Conservation (phyloP, 2,329 filamentous ascomycete genomes). For the Pseudogymnoascus sp. region DNA sequence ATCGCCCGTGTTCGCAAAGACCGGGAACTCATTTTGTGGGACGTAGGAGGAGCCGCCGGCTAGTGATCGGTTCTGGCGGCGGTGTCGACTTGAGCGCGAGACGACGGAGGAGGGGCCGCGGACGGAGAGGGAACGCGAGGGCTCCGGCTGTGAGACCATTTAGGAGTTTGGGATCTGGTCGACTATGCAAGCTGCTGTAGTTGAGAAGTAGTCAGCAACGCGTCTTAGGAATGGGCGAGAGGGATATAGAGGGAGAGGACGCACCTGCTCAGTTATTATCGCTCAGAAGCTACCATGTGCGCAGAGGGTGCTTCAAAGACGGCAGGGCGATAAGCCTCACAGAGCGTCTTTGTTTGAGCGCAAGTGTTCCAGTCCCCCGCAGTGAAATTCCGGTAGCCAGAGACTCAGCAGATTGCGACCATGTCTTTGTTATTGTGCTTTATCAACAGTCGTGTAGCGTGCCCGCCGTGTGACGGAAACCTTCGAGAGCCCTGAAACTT, state of each 20-base stretch:
- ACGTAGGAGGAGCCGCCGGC: slow-evolving; percentile 60
- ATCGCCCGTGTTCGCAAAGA: slow-evolving; percentile 84
- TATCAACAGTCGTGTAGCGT: slow-evolving; percentile 5
- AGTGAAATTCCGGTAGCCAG: neutral
- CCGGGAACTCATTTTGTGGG: slow-evolving; percentile 82
- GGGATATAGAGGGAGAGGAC: neutral
- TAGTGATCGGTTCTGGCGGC: slow-evolving; percentile 74
- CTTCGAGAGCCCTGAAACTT: slow-evolving; percentile 5
- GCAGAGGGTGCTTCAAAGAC: neutral
- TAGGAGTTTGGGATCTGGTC: slow-evolving; percentile 7
- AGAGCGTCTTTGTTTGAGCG: slow-evolving; percentile 3
- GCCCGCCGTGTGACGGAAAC: neutral
- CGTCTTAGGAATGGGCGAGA: neutral
- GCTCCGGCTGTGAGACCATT: slow-evolving; percentile 57
- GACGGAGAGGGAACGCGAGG: slow-evolving; percentile 43
- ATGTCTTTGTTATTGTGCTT: slow-evolving; percentile 8
- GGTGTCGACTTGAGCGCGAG: slow-evolving; percentile 50
- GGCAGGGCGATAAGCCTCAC: neutral
- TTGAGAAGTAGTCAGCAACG: slow-evolving; percentile 11
- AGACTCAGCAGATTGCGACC: slow-evolving; percentile 3
- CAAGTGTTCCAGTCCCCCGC: slow-evolving; percentile 3
- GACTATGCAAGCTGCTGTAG: slow-evolving; percentile 23
- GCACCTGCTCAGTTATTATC: neutral
- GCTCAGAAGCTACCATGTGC: slow-evolving; percentile 9
- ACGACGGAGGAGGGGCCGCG: slow-evolving; percentile 54